Evolutionary conservation across 164 flowering plant species (phyloP), one percentile per base, ranked within the genome.

Genomic region (Berberis vulgaris): DNA sequence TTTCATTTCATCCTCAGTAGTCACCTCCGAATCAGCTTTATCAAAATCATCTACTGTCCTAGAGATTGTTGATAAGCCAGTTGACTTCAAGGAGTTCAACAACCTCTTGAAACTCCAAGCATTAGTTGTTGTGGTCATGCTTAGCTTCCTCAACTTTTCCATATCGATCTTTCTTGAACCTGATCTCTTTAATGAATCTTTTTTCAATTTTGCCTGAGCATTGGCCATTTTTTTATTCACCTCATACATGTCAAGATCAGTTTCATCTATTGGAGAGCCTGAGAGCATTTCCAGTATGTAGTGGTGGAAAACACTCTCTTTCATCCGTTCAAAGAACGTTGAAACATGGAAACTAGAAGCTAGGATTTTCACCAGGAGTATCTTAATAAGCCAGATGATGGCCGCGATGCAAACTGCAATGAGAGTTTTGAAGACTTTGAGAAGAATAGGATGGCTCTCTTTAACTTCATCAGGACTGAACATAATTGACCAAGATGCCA

Each of bases 51-150:
- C 81, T 4, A 87, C 73, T 6, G 79, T 60, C 59, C 74, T 69
- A 0, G 91, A 78, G 12, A 87, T 66, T 6, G 93, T 86, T 1
- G 87, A 73, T 59, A 89, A 66, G 39, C 86, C 86, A 8, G 92
- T 69, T 59, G 72, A 76, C 2, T 76, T 73, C 10, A 89, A 76
- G 43, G 80, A 74, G 47, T 75, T 73, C 45, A 87, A 71, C 62
- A 89, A 69, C 60, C 85, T 85, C 75, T 66, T 81, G 89, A 92
- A 86, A 10, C 88, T 86, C 89, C 89, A 86, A 49, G 96, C 87
- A 59, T 96, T 26, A 26, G 26, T 0, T 0, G 26, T 26, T 26
- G 26, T 26, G 26, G 26, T 26, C 26, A 26, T 26, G 26, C 26
- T 89, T 38, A 92, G 79, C 70, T 83, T 87, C 69, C 76, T 86